These are phyloP conservation scores for Penicillium malachiteum DNA, from an alignment of 495 filamentous ascomycete species.

Conservation along the genomic window DNA sequence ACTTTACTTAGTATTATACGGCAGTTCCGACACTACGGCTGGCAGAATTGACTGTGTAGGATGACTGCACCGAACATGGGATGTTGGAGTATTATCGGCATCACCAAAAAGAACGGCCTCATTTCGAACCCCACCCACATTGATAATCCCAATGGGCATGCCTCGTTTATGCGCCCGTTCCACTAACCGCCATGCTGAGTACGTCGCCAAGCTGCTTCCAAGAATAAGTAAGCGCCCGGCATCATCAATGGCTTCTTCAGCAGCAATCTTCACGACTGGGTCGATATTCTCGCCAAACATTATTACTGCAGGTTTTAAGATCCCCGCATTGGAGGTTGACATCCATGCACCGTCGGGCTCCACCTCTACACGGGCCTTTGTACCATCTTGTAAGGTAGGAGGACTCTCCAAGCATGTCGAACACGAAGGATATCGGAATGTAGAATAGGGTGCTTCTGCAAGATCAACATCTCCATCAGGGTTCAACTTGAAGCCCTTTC, in stretches of 20 bases:
- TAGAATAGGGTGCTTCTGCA: slow-evolving; percentile 80
- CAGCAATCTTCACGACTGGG: slow-evolving; percentile 63
- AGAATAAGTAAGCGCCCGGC: slow-evolving; percentile 74
- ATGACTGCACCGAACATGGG: slow-evolving; percentile 41
- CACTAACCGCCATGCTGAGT: slow-evolving; percentile 88
- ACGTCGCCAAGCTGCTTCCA: slow-evolving; percentile 89
- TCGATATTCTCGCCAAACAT: slow-evolving; percentile 95
- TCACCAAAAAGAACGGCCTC: slow-evolving; percentile 67
- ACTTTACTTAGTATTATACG: slow-evolving; percentile 12
- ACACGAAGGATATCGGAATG: slow-evolving; percentile 90
- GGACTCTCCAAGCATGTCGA: slow-evolving; percentile 72
- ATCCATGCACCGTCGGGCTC: slow-evolving; percentile 82
- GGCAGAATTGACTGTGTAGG: slow-evolving; percentile 39
- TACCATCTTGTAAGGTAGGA: slow-evolving; percentile 58
- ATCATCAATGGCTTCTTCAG: slow-evolving; percentile 75
- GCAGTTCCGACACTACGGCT: slow-evolving; percentile 32
- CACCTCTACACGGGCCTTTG: slow-evolving; percentile 58
- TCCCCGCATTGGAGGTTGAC: slow-evolving; percentile 64
- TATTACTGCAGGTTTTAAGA: slow-evolving; percentile 86
- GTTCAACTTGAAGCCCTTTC: slow-evolving; percentile 75
- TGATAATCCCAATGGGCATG: slow-evolving; percentile 83
- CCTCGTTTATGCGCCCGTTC: slow-evolving; percentile 76
- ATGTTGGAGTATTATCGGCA: slow-evolving; percentile 22
- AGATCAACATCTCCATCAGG: slow-evolving; percentile 94
- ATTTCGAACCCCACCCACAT: slow-evolving; percentile 79